phyloP scores from a whole-genome alignment of 345 rosid genomes.

The Eucalyptus curtisii region DNA sequence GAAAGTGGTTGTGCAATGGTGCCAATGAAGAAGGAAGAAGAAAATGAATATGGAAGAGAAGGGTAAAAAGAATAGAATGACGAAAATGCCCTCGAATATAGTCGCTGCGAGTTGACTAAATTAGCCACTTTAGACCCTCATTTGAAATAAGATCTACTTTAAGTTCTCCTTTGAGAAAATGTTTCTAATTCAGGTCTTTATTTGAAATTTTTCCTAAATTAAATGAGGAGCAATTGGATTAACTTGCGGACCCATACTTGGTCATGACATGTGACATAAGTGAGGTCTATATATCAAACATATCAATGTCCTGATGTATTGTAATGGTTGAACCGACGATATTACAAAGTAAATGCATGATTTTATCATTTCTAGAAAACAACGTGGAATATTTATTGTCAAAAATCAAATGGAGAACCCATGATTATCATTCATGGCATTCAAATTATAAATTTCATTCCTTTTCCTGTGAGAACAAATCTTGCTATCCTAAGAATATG shows the following conservation, averaged over 20 bases:
- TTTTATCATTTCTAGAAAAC: not conserved
- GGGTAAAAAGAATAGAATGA: too few relatives aligned
- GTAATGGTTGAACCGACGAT: not conserved
- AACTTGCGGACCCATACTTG: not conserved
- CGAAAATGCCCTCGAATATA: rapidly evolving
- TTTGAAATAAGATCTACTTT: not conserved
- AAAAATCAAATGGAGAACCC: not conserved
- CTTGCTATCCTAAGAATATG: not conserved
- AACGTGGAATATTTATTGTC: not conserved
- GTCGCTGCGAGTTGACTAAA: too few relatives aligned
- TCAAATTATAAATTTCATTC: not conserved
- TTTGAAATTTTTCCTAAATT: not conserved
- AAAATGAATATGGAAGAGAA: too few relatives aligned
- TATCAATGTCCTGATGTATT: too few relatives aligned
- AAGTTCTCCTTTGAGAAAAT: too few relatives aligned
- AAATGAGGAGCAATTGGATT: not conserved
- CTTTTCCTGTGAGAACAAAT: not conserved
- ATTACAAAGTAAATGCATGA: not conserved
- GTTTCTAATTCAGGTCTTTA: not conserved
- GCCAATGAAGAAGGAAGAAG: too few relatives aligned
- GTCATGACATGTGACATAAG: not conserved
- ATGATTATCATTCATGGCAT: not conserved
- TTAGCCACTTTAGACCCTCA: too few relatives aligned
- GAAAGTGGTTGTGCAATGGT: too few relatives aligned
- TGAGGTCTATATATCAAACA: not conserved